Evolutionary conservation across 2,329 filamentous ascomycete species (phyloP).

Genomic region (Colletotrichum graminicola): DNA sequence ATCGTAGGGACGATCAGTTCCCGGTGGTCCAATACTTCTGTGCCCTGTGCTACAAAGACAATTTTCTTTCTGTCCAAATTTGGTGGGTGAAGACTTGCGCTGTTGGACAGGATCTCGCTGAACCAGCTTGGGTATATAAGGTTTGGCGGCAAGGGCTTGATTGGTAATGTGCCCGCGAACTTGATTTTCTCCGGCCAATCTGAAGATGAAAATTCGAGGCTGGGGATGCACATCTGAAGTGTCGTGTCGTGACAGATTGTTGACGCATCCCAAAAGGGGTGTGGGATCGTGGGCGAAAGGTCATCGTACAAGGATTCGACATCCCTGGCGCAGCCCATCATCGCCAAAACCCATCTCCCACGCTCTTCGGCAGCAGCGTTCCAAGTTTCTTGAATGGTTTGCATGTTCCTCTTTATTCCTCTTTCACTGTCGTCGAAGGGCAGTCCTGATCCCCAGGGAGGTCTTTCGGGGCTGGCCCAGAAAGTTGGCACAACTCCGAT

Average conservation of each 20-base stretch:
- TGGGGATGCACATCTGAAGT: slow-evolving; percentile 51
- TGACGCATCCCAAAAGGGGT: slow-evolving; percentile 33
- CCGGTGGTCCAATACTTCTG: slow-evolving; percentile 53
- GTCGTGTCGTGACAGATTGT: slow-evolving; percentile 48
- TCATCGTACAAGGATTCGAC: slow-evolving; percentile 10
- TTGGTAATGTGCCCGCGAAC: slow-evolving; percentile 58
- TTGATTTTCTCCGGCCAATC: slow-evolving; percentile 54
- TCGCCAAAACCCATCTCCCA: slow-evolving; percentile 7
- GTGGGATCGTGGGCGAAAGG: not conserved
- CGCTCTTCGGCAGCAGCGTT: slow-evolving; percentile 9
- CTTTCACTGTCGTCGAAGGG: slow-evolving; percentile 11
- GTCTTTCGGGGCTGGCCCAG: slow-evolving; percentile 26
- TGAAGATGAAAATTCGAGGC: slow-evolving; percentile 54
- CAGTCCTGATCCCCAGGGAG: slow-evolving; percentile 20
- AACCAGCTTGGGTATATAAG: slow-evolving; percentile 59
- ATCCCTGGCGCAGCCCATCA: slow-evolving; percentile 16
- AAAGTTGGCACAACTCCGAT: slow-evolving; percentile 27
- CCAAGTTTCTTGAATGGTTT: not conserved
- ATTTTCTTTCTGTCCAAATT: slow-evolving; percentile 51
- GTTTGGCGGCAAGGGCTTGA: slow-evolving; percentile 47
- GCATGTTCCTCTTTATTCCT: not conserved
- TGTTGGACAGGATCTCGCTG: slow-evolving; percentile 52
- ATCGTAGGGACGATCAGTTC: slow-evolving; percentile 61
- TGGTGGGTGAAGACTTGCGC: not conserved
- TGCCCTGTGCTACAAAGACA: slow-evolving; percentile 63